Conservation (phyloP, 2,329 filamentous ascomycete species). For the Fusarium lyarnte region DNA sequence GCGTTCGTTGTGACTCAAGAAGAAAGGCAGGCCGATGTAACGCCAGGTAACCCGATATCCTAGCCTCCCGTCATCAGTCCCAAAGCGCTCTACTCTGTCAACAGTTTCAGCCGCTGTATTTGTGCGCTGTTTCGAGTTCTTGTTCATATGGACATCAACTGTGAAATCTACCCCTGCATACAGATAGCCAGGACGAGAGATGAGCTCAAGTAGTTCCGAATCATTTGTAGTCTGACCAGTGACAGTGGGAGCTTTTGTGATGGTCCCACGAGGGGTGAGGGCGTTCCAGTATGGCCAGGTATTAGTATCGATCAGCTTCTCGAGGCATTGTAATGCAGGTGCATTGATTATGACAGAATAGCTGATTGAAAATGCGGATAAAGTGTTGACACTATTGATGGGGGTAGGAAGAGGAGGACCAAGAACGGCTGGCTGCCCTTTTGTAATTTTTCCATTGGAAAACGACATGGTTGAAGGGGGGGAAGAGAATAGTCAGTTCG, state of each 20-base stretch:
- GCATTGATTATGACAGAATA: not conserved
- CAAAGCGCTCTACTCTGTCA: not conserved
- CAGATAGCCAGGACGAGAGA: not conserved
- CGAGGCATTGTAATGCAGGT: not conserved
- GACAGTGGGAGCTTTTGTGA: not conserved
- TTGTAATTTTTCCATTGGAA: not conserved
- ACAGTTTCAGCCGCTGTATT: not conserved
- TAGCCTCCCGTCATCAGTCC: not conserved
- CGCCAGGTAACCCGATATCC: not conserved
- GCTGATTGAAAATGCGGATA: not conserved
- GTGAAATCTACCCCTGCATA: not conserved
- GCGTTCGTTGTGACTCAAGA: not conserved
- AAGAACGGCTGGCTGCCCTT: not conserved
- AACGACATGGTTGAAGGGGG: not conserved
- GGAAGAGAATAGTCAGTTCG: too few species aligned
- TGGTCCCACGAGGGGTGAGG: not conserved
- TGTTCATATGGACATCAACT: not conserved
- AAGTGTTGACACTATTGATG: not conserved
- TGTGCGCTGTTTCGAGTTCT: not conserved
- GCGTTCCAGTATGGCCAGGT: not conserved
- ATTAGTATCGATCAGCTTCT: not conserved
- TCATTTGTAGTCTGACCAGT: not conserved
- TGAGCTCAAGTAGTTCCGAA: not conserved
- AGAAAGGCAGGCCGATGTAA: not conserved
- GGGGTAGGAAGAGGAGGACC: not conserved